phyloP scores from a whole-genome alignment of 2,329 filamentous ascomycete genomes.

The Arthrinium puccinioides region DNA sequence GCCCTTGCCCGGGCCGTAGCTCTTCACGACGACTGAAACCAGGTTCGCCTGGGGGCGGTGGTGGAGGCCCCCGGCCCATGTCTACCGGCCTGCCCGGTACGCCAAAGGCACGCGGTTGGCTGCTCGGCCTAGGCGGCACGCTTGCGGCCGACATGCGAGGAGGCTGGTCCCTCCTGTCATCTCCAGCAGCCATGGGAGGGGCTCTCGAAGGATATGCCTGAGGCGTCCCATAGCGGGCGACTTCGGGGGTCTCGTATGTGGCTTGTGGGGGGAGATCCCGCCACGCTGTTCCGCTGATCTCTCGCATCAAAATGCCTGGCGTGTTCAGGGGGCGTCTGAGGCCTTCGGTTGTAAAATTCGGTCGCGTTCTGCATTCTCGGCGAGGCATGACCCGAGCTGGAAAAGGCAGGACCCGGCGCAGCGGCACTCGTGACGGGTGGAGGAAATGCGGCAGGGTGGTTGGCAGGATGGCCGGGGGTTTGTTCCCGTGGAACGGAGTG shows the following conservation, averaged over 20 bases:
- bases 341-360: constrained; percentile 51
- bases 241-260: constrained; percentile 48
- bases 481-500: constrained; percentile 35
- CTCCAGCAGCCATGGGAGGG: constrained; percentile 36
- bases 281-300: constrained; percentile 32
- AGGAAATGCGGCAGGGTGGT: constrained; percentile 31
- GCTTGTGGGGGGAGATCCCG: constrained; percentile 40
- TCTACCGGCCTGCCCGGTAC: constrained; percentile 39
- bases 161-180: constrained; percentile 34
- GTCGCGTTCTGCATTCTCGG: constrained; percentile 47
- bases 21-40: constrained; percentile 45
- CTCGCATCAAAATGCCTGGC: constrained; percentile 44
- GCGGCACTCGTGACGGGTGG: constrained; percentile 31
- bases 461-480: constrained; percentile 23
- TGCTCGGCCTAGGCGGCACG: constrained; percentile 41
- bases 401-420: constrained; percentile 37
- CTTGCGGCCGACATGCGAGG: constrained; percentile 22
- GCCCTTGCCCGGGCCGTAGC: constrained; percentile 26
- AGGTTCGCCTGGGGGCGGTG: constrained; percentile 25
- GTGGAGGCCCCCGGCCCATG: constrained; percentile 26
- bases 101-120: constrained; percentile 44
- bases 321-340: constrained; percentile 63
- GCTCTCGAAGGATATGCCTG: constrained; percentile 46
- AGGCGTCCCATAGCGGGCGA: constrained; percentile 52
- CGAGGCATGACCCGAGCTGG: constrained; percentile 44